Evolutionary conservation across 1,284 basidiomycete species (phyloP), one percentile per base, ranked within the genome.

Genomic region (Cryptococcus sp.): DNA sequence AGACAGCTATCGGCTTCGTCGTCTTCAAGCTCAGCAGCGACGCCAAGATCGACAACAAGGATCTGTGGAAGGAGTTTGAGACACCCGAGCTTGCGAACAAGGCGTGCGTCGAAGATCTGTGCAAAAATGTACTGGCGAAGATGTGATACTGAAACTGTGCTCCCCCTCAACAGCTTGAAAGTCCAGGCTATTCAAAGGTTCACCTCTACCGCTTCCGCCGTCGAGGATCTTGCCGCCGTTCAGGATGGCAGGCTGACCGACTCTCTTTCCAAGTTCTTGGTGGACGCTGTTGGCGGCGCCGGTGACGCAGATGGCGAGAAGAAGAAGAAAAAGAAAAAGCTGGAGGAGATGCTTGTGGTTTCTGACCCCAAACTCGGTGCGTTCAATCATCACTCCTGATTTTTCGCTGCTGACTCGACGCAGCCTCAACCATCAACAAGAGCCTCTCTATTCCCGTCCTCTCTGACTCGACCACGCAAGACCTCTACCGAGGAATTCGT

Each of bases 401-500:
- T 0, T n/a, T 5, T 8, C n/a, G 10, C 38, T 23, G 17, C 50
- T 59, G 56, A 61, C 47, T 15, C 19, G 11, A 27, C 15, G 4
- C 67, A 91, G 91, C 85, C 55, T 87, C 85, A 54, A 88, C 92
- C 51, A 96, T 98, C 79, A 85, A 87, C 58, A 97, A 98, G 81
- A 94, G 94, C 80, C 84, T 99, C 62, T 89, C 89, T 69, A 93
- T 99, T 75, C 90, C 92, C 69, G 92, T 97, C 57, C 75, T 85
- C 47, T 83, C 84, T 42, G 86, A 87, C 75, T 83, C 83, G 41
- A 82, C 83, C 50, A 83, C 84, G 35, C 81, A 85, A 68, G 95
- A 99, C 72, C 85, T 99, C 27, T 98, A 93, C 87, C 89, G 94
- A 71, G 95, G 96, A 70, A 98, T 99, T 67, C 87, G 96, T 58